Conservation (phyloP, 371 early-diverging fungal genomes). For the Apophysomyces elegans region DNA sequence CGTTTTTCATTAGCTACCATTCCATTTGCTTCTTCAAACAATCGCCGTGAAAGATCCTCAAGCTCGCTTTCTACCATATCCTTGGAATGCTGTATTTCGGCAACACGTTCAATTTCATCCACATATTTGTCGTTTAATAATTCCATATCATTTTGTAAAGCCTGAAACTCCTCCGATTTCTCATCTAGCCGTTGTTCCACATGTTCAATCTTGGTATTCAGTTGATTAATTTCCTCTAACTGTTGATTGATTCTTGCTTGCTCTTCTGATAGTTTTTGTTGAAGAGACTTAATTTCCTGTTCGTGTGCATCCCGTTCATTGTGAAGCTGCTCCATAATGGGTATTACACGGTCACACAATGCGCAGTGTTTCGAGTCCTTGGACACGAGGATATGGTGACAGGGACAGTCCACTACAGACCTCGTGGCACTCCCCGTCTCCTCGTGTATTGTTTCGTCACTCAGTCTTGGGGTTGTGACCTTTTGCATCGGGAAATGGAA, state of each 20-base stretch:
- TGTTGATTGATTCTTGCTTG: slow-evolving; percentile 51
- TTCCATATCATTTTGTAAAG: slow-evolving; percentile 61
- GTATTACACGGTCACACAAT: slow-evolving; percentile 61
- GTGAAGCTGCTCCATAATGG: slow-evolving; percentile 52
- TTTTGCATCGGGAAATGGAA: slow-evolving; percentile 15
- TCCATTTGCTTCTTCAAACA: slow-evolving; percentile 94
- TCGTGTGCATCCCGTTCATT: slow-evolving; percentile 49
- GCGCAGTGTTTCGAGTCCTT: slow-evolving; percentile 45
- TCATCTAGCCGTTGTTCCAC: slow-evolving; percentile 48
- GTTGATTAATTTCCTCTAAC: slow-evolving; percentile 38
- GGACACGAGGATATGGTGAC: slow-evolving; percentile 39
- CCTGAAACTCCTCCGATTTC: slow-evolving; percentile 51
- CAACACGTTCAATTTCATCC: slow-evolving; percentile 88
- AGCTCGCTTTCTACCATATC: slow-evolving; percentile 90
- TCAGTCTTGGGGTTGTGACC: slow-evolving; percentile 3
- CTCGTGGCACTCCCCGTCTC: slow-evolving; percentile 15
- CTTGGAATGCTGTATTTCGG: slow-evolving; percentile 89
- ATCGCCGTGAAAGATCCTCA: slow-evolving; percentile 83
- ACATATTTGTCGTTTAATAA: slow-evolving; percentile 71
- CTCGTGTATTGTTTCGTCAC: slow-evolving; percentile 16
- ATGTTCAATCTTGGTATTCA: slow-evolving; percentile 48
- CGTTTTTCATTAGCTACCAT: slow-evolving; percentile 90
- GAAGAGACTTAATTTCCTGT: slow-evolving; percentile 48
- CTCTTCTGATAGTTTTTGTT: slow-evolving; percentile 48
- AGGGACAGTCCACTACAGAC: slow-evolving; percentile 41